Percentiles rank a stretch among this genome's conserved stretches.
phyloP scores from a whole-genome alignment of 352 stramenopile species.

The Globisporangium sylvaticum region DNA sequence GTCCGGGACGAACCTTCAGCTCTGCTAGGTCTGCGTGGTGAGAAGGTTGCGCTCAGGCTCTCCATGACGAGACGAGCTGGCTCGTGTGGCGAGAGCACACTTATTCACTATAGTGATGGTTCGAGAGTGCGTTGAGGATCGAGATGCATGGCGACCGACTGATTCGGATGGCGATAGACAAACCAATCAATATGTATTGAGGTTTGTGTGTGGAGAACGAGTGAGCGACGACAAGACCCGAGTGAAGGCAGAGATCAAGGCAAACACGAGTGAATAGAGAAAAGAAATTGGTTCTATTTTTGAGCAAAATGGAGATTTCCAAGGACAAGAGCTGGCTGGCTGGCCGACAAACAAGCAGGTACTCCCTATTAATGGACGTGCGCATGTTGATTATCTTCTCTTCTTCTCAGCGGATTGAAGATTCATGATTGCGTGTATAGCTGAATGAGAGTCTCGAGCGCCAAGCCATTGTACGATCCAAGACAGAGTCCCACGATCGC shows the following conservation, averaged over 20 bases:
- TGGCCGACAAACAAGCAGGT: neutral
- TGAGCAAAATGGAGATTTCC: neutral
- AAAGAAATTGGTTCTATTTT: neutral
- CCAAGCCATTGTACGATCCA: slow-evolving; percentile 73
- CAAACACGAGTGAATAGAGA: neutral
- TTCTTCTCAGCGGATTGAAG: neutral
- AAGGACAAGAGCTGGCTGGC: neutral
- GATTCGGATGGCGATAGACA: neutral
- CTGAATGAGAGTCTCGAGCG: slow-evolving; percentile 62
- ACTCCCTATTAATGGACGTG: neutral
- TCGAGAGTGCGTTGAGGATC: neutral
- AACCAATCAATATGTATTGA: neutral
- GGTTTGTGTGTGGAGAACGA: neutral
- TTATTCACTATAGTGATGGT: neutral
- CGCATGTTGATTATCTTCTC: neutral
- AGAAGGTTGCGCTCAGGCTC: neutral
- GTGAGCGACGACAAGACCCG: neutral
- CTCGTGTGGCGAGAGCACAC: neutral
- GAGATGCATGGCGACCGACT: neutral
- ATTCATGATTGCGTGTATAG: slow-evolving; percentile 21
- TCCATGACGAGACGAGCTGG: neutral
- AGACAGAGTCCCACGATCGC: slow-evolving; percentile 71
- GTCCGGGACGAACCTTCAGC: neutral
- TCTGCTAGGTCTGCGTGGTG: neutral
- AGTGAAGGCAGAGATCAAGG: neutral